Base-by-base conservation (phyloP, 1,284 basidiomycete genomes). In the Peniophora sp. region DNA sequence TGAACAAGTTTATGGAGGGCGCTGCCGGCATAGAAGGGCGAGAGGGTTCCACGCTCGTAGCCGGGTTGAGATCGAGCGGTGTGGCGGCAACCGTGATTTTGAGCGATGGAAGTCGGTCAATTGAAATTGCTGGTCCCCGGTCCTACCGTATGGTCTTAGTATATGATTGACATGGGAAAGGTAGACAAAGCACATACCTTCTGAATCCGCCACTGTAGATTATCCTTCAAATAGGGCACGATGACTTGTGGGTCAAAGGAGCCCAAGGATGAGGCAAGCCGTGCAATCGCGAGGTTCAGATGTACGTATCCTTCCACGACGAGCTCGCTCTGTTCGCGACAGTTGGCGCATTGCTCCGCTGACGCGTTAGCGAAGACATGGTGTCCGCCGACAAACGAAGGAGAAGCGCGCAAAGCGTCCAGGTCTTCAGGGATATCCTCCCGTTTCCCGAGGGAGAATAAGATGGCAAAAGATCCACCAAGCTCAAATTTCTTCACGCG, bases 281-380 rank as follows among this genome's bases (percentile, higher is more conserved):
- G 52, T 17, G 57, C 57, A 42, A 74, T 64, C 9, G 58, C 65
- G 3, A 66, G 57, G 48, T 71, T 71, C 36, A 78, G 62, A 54
- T 73, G 69, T 15, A 79, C 69, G 64, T 83, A 81, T 5, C 80
- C 79, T 61, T 82, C 75, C 47, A 70, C 64, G 37, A 74, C 59
- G n/a, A 41, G 6, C 27, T 32, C 27, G 1, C 52, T 55, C 48
- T 68, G 61, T 12, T 52, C 55, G 11, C 58, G 60, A 57, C 74
- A 76, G 55, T 73, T 74, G n/a, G 60, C 65, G 54, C 73, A 74
- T 6, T 60, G 60, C 10, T 61, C 63, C 3, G 69, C 56, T 15
- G 56, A 51, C 47, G 60, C 62, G 50, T 71, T 73, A 24, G 70
- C 70, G 53, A 45, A 45, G 3, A n/a, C 10, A 20, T 45, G 18